Base-by-base conservation (phyloP, 2,329 filamentous ascomycete species). In the Botrytis porri region DNA sequence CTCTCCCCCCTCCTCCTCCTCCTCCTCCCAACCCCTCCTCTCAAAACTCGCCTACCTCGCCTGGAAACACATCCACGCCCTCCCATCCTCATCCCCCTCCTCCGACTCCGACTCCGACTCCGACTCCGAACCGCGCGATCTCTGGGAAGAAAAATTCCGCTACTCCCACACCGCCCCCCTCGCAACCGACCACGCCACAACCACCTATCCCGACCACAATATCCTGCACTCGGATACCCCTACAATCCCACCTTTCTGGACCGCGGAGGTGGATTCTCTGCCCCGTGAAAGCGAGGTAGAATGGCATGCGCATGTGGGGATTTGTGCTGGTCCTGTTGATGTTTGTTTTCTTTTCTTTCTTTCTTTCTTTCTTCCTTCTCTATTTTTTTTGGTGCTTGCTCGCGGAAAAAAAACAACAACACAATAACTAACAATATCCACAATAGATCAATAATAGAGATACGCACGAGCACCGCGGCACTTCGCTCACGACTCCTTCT, bases 241-340 rank as follows among this genome's bases (percentile, higher is more conserved):
- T 16, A 48, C 37, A 12, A 54, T 67, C 2, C 91, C 94, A 1
- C 91, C 91, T 0, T 86, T 95, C 77, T 92, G 96, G 79, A 87
- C 91, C 0, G 91, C 90, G 1, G 90, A 96, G 79, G 92, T 98
- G 1, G 87, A 90, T 61, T 88, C 90, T 76, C 85, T 99, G 20
- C 96, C 96, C 1, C 88, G 93, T 32, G 85, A 84, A 25, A 91
- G 92, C 41, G 85, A 86, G 54, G 88, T 98, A 18, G 96, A 99
- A 83, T 99, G 95, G 95, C 91, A 93, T 77, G 90, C 86, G 1
- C 88, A 91, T 73, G 80, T 88, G 4, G 92, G 93, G 0, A 81
- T 92, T 61, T 74, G 70, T 16, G 64, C 70, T 66, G 76, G 75
- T n/a, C 39, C 51, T 63, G 60, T 80, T 2, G 73, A 72, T 65